A percentile compares a stretch with the other conserved stretches of the same genome.
These are phyloP conservation scores for Trichophyton schoenleinii DNA, from an alignment of 2,329 filamentous ascomycete species.

Conservation along the genomic window DNA sequence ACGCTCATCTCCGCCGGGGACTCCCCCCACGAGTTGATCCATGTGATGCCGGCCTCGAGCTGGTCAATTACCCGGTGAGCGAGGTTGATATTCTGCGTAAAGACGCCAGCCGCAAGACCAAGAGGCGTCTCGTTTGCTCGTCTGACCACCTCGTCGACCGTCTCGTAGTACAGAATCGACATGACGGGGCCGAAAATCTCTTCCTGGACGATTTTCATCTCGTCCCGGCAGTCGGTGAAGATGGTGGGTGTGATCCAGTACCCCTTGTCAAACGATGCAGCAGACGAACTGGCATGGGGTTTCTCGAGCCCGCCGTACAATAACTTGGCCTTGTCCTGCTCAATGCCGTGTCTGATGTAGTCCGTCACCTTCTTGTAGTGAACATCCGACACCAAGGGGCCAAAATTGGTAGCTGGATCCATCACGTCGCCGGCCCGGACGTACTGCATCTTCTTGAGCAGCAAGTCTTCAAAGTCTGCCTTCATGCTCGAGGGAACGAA, in stretches of 20 bases:
- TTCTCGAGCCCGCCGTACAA: slow-evolving; percentile 52
- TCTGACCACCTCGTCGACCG: slow-evolving; percentile 54
- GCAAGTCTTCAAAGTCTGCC: slow-evolving; percentile 51
- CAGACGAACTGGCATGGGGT: slow-evolving; percentile 33
- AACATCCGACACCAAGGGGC: slow-evolving; percentile 61
- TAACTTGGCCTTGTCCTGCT: slow-evolving; percentile 59
- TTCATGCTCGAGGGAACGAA: slow-evolving; percentile 62
- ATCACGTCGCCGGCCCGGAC: slow-evolving; percentile 62
- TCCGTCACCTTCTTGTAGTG: slow-evolving; percentile 67
- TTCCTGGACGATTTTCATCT: slow-evolving; percentile 66
- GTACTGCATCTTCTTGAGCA: slow-evolving; percentile 57
- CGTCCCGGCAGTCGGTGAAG: slow-evolving; percentile 73
- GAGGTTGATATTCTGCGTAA: slow-evolving; percentile 59
- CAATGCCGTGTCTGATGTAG: slow-evolving; percentile 64
- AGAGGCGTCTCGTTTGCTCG: slow-evolving; percentile 67
- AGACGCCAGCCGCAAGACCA: slow-evolving; percentile 73
- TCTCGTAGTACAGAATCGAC: slow-evolving; percentile 62
- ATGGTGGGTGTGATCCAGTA: slow-evolving; percentile 77
- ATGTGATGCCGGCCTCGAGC: slow-evolving; percentile 75
- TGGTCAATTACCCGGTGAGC: slow-evolving; percentile 60
- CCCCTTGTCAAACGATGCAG: slow-evolving; percentile 40
- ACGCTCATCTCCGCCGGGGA: slow-evolving; percentile 84
- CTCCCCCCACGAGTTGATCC: slow-evolving; percentile 93
- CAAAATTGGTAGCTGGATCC: slow-evolving; percentile 65
- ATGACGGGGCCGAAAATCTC: slow-evolving; percentile 88